These are phyloP conservation scores for Trichosphaerium sp. DNA, from an alignment of 78 protist genomes.

Conservation along the genomic window DNA sequence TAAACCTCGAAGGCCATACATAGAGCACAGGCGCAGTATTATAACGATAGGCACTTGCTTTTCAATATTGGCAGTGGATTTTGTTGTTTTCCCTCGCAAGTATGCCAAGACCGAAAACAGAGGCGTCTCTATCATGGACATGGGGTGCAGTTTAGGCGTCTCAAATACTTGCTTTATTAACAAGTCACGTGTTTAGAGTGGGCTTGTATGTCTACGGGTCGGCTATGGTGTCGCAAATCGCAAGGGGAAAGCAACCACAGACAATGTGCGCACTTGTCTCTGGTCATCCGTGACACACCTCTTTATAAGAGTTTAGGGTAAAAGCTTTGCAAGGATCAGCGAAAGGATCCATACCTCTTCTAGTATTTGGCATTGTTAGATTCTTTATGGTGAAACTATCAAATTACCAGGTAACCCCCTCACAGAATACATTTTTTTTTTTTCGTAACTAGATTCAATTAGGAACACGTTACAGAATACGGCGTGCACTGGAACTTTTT, in stretches of 20 bases:
- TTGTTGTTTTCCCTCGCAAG: conserved; percentile 62
- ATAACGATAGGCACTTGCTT: conserved; percentile 39
- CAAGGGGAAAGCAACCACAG: too few relatives aligned
- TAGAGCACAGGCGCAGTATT: too few relatives aligned
- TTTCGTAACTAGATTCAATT: not conserved
- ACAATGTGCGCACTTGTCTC: too few relatives aligned
- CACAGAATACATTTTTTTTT: not conserved
- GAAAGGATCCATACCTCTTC: too few relatives aligned
- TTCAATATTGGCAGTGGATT: conserved; percentile 74
- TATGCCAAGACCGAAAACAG: conserved; percentile 72
- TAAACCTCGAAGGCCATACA: too few relatives aligned
- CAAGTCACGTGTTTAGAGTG: too few relatives aligned
- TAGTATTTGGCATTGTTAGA: conserved; percentile 50
- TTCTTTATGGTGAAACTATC: conserved; percentile 27
- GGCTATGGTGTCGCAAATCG: too few relatives aligned
- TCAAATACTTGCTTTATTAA: too few relatives aligned
- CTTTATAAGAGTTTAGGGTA: too few relatives aligned
- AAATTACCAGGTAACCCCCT: conserved; percentile 54
- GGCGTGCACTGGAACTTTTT: conserved; percentile 93
- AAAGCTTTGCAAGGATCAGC: too few relatives aligned
- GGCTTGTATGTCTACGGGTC: too few relatives aligned
- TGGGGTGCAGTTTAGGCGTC: conserved; percentile 51
- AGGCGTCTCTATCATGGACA: conserved; percentile 77
- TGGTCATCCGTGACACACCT: too few relatives aligned
- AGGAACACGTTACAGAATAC: conserved; percentile 83